phyloP scores from a whole-genome alignment of 495 filamentous ascomycete species.

The Friedmanniomyces simplex region DNA sequence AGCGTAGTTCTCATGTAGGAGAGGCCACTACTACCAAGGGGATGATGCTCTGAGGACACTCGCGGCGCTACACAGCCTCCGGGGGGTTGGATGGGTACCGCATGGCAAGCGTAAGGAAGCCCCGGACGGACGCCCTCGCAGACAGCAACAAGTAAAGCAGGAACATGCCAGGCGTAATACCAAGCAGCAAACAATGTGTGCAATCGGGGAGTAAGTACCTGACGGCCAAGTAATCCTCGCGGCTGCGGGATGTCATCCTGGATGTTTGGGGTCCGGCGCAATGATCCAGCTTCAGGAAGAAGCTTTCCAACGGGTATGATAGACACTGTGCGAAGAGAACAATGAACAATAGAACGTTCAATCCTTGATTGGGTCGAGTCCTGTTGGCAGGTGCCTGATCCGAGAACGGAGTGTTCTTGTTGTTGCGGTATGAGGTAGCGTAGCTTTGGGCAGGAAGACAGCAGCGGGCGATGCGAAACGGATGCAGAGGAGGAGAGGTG shows the following conservation, averaged over 20 bases:
- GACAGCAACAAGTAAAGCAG: neutral
- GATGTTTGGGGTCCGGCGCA: neutral
- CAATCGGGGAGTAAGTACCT: constrained; percentile 11
- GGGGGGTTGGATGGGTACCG: neutral
- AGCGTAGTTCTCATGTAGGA: neutral
- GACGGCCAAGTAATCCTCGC: constrained; percentile 11
- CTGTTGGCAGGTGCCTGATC: neutral
- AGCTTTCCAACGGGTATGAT: constrained; percentile 7
- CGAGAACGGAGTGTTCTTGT: neutral
- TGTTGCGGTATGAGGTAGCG: neutral
- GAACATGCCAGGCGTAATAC: neutral
- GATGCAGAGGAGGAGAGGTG: neutral
- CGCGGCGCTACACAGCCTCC: neutral
- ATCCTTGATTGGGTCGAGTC: neutral
- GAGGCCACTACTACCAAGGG: neutral
- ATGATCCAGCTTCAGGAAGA: constrained; percentile 10
- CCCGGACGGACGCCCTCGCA: neutral
- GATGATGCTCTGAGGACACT: neutral
- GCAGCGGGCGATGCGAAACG: neutral
- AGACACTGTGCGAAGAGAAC: neutral
- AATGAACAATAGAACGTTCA: neutral
- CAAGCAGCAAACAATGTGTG: constrained; percentile 1
- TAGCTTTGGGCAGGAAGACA: constrained; percentile 3
- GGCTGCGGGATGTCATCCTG: constrained; percentile 19
- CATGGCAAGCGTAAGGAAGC: neutral